phyloP scores from a whole-genome alignment of 23 red algal genomes.

The Gracilaria vermiculophylla region DNA sequence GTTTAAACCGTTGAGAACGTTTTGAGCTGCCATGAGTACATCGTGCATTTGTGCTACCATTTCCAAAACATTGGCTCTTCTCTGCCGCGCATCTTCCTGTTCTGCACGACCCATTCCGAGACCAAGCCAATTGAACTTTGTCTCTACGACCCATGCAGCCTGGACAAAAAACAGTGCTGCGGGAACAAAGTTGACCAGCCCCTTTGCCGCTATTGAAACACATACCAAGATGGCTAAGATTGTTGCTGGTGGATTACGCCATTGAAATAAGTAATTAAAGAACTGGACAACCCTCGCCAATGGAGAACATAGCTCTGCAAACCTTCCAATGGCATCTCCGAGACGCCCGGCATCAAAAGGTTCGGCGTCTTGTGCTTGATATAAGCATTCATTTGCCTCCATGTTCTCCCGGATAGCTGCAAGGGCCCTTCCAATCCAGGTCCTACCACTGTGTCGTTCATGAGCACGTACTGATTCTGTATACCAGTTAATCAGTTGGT shows the following conservation, averaged over 20 bases:
- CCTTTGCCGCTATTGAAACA: constrained; percentile 16
- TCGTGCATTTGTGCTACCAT: constrained; percentile 69
- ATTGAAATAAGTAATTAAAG: constrained; percentile 62
- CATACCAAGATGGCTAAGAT: constrained; percentile 62
- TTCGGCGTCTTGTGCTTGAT: constrained; percentile 69
- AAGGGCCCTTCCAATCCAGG: constrained; percentile 75
- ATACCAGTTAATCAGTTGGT: constrained; percentile 57
- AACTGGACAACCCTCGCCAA: constrained; percentile 33
- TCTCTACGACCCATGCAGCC: constrained; percentile 46
- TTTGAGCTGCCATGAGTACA: constrained; percentile 59
- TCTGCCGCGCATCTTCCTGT: constrained; percentile 37
- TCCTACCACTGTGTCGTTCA: constrained; percentile 32
- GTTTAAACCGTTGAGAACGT: constrained; percentile 46
- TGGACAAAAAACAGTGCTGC: constrained; percentile 23
- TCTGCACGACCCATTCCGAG: constrained; percentile 42
- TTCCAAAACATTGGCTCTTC: constrained; percentile 46
- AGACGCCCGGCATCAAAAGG: constrained; percentile 69
- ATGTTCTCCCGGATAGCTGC: constrained; percentile 78
- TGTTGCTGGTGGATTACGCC: constrained; percentile 75
- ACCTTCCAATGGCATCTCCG: constrained; percentile 60
- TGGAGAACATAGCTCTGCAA: constrained; percentile 78
- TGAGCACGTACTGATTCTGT: constrained; percentile 64
- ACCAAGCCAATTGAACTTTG: constrained; percentile 53
- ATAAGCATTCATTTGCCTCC: constrained; percentile 63
- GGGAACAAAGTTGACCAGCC: constrained; percentile 59